phyloP scores from a whole-genome alignment of 176 grass and related monocot species.

The Stipa capillata region DNA sequence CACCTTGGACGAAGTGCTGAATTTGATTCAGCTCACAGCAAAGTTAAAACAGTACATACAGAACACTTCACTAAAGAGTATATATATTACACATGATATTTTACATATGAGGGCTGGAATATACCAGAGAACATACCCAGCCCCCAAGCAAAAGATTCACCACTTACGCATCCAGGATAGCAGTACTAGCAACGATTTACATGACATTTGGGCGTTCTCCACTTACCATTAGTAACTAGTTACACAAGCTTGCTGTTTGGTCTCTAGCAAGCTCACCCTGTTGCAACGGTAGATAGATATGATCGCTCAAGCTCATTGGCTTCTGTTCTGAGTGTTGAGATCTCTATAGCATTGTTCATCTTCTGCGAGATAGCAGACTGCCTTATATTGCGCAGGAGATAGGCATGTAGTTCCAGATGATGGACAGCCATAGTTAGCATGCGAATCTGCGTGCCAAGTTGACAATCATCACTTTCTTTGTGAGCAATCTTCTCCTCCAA shows the following conservation, averaged over 20 bases:
- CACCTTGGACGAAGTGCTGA: too few species aligned
- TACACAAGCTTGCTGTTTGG: neutral
- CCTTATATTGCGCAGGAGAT: neutral
- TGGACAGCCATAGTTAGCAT: neutral
- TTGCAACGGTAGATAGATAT: neutral
- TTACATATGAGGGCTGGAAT: too few species aligned
- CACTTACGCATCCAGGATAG: neutral
- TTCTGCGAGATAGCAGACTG: neutral
- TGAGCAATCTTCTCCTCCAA: neutral
- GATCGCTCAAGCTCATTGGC: neutral
- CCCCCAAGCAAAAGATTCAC: too few species aligned
- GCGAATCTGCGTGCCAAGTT: neutral
- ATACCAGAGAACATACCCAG: too few species aligned
- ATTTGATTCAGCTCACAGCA: too few species aligned
- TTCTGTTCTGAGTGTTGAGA: slow-evolving; percentile 15
- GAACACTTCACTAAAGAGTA: too few species aligned
- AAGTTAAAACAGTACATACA: too few species aligned
- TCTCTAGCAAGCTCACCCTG: slow-evolving; percentile 6
- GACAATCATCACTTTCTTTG: neutral
- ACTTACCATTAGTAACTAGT: neutral
- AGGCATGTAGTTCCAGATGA: neutral
- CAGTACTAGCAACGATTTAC: neutral
- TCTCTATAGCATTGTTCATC: neutral
- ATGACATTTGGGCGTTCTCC: neutral
- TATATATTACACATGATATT: too few species aligned